A percentile compares a stretch with the other conserved stretches of the same genome.
Evolutionary conservation across 495 filamentous ascomycete species (phyloP).

Genomic region (Sphaerosporella brunnea): DNA sequence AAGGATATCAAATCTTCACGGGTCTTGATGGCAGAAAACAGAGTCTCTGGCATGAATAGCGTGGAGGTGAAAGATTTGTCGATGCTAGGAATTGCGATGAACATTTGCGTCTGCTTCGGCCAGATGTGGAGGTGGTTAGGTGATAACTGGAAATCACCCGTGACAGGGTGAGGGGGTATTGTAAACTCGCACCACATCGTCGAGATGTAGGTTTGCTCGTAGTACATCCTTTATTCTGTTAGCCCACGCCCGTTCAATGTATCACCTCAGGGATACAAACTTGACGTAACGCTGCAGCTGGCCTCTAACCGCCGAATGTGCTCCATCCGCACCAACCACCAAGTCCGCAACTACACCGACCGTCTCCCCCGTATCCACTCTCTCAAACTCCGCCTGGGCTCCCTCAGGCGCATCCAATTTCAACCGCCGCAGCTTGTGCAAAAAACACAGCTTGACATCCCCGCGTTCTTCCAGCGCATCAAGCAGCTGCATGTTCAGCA

Average conservation of each 20-base stretch:
- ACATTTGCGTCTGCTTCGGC: slow-evolving; percentile 87
- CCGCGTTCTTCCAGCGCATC: slow-evolving; percentile 65
- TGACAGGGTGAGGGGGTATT: slow-evolving; percentile 41
- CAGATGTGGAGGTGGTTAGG: slow-evolving; percentile 95
- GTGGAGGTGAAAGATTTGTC: slow-evolving; percentile 93
- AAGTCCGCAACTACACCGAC: slow-evolving; percentile 73
- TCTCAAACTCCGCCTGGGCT: slow-evolving; percentile 46
- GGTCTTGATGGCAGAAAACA: slow-evolving; percentile 40
- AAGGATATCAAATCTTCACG: slow-evolving; percentile 42
- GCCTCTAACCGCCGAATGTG: slow-evolving; percentile 73
- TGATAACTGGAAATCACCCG: slow-evolving; percentile 54
- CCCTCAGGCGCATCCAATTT: slow-evolving; percentile 61
- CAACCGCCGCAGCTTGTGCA: slow-evolving; percentile 74
- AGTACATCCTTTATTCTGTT: slow-evolving; percentile 46
- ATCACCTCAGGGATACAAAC: slow-evolving; percentile 7
- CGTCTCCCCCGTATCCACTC: slow-evolving; percentile 27
- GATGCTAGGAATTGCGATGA: slow-evolving; percentile 83
- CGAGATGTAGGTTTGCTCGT: slow-evolving; percentile 90
- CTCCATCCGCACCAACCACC: slow-evolving; percentile 89
- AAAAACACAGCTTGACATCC: slow-evolving; percentile 82
- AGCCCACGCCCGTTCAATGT: background rate
- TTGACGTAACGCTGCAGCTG: slow-evolving; percentile 74
- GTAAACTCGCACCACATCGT: slow-evolving; percentile 95
- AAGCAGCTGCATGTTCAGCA: slow-evolving; percentile 69
- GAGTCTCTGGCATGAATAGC: slow-evolving; percentile 55